Evolutionary conservation across 2,329 filamentous ascomycete genomes (phyloP).

Genomic region (Calonectria hawksworthii): DNA sequence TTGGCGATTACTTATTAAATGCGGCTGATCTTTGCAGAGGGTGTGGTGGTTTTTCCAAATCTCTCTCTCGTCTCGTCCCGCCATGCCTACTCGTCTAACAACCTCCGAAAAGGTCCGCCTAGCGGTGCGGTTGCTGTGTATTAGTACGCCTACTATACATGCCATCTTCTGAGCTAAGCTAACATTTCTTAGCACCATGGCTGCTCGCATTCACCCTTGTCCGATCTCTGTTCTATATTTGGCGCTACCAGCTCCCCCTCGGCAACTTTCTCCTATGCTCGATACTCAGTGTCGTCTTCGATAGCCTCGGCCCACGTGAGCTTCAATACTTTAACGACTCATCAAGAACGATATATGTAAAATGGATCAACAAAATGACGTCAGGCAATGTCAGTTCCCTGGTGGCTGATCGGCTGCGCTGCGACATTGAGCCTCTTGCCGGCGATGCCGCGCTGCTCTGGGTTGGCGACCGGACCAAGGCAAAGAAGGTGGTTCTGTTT

Average conservation of each 20-base stretch:
- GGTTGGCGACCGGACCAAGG: neutral
- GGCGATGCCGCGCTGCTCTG: slow-evolving; percentile 22
- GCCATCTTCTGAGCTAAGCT: neutral
- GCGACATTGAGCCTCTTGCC: slow-evolving; percentile 41
- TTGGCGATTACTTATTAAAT: neutral
- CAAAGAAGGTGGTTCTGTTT: neutral
- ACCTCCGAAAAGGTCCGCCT: neutral
- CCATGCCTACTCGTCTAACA: slow-evolving; percentile 3
- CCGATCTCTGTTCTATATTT: neutral
- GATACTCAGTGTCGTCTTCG: neutral
- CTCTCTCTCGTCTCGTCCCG: neutral
- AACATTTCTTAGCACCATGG: neutral
- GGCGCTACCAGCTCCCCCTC: neutral
- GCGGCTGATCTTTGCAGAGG: no score
- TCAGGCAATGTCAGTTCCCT: neutral
- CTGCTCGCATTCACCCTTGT: neutral
- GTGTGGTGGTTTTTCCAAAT: neutral
- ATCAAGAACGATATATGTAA: neutral
- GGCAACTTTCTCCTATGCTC: neutral
- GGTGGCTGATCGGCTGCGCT: neutral
- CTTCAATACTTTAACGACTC: slow-evolving; percentile 5
- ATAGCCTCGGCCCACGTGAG: neutral
- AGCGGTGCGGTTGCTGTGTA: neutral
- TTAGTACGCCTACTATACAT: neutral
- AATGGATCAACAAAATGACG: slow-evolving; percentile 8